Base-by-base conservation (phyloP, 495 filamentous ascomycete species). In the Apiosordaria backusii region DNA sequence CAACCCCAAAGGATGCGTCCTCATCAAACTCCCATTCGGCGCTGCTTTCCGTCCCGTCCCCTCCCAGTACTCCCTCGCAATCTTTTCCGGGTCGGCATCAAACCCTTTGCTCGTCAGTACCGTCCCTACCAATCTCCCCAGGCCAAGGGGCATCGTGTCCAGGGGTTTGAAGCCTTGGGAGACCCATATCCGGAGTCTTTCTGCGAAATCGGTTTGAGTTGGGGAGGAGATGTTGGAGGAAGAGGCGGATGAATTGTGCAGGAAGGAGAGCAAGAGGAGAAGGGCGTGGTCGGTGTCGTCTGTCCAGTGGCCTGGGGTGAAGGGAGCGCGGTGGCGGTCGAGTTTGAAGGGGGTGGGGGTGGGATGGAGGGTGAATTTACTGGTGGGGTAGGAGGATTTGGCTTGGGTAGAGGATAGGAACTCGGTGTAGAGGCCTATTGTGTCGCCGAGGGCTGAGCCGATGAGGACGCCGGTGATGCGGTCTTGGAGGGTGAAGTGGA, bases 201-300 rank as follows among this genome's bases (percentile, higher is more conserved):
- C n/a, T n/a, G 81, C 80, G 57, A 82, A 72, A 69, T 78, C 79
- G 1, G 25, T 2, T 1, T 66, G 68, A 3, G 65, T 55, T 22
- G 78, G 68, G 0, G 74, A 64, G 15, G 68, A 45, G 9, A 19
- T 4, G 50, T 53, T 9, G 0, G 22, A 0, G 18, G 35, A 15
- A 2, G 35, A 10, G 35, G 22, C 60, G 16, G 50, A 4, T 15
- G 78, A 74, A 13, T 70, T 69, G 60, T 80, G 79, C 0, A 84
- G 70, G 64, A 76, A 82, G 19, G 76, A 70, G 18, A 84, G 72
- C 5, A 84, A 26, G 18, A 84, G 70, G 0, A 82, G 69, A 0
- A 83, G 71, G 13, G 79, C 73, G 64, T 84, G 81, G 67, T 84
- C 81, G 13, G 81, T 84, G 68, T 84, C 81, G 66, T 84, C 81